These are phyloP conservation scores for Allantophomopsis cytisporea DNA, from an alignment of 2,329 filamentous ascomycete species.

Conservation along the genomic window DNA sequence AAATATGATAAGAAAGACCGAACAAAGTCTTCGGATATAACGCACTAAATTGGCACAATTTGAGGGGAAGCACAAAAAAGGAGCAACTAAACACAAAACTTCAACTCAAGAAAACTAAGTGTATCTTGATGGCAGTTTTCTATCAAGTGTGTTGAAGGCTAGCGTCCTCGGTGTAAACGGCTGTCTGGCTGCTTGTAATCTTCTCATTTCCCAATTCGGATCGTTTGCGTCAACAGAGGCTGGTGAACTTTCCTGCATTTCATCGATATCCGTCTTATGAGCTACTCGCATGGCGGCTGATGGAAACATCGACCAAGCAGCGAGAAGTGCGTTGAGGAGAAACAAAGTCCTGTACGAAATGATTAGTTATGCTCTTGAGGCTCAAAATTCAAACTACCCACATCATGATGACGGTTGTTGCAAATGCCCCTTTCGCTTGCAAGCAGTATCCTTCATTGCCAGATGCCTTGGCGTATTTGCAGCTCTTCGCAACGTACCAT, in stretches of 20 bases:
- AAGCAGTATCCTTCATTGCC: slow-evolving; percentile 44
- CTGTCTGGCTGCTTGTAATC: slow-evolving; percentile 25
- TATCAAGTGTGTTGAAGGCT: slow-evolving; percentile 51
- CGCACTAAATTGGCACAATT: too few relatives aligned
- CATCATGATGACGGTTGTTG: slow-evolving; percentile 52
- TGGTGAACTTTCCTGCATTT: slow-evolving; percentile 22
- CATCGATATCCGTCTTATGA: slow-evolving; percentile 34
- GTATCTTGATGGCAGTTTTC: slow-evolving; percentile 33
- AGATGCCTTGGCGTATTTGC: slow-evolving; percentile 41
- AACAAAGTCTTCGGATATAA: too few relatives aligned
- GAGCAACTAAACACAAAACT: too few relatives aligned
- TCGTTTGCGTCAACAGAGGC: slow-evolving; percentile 25
- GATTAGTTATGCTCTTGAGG: slow-evolving; percentile 4
- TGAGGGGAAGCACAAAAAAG: too few relatives aligned
- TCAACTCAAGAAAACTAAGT: background rate
- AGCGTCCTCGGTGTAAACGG: slow-evolving; percentile 54
- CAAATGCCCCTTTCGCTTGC: slow-evolving; percentile 56
- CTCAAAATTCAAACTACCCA: slow-evolving; percentile 27
- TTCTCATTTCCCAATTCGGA: slow-evolving; percentile 43
- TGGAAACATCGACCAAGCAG: slow-evolving; percentile 36
- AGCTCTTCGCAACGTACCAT: slow-evolving; percentile 66
- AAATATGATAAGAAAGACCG: too few relatives aligned
- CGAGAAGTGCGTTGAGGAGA: slow-evolving; percentile 40
- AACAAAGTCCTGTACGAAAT: slow-evolving; percentile 38
- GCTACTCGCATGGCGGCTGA: slow-evolving; percentile 19